phyloP scores from a whole-genome alignment of 495 filamentous ascomycete species.

The Penicillium simplicissimum region DNA sequence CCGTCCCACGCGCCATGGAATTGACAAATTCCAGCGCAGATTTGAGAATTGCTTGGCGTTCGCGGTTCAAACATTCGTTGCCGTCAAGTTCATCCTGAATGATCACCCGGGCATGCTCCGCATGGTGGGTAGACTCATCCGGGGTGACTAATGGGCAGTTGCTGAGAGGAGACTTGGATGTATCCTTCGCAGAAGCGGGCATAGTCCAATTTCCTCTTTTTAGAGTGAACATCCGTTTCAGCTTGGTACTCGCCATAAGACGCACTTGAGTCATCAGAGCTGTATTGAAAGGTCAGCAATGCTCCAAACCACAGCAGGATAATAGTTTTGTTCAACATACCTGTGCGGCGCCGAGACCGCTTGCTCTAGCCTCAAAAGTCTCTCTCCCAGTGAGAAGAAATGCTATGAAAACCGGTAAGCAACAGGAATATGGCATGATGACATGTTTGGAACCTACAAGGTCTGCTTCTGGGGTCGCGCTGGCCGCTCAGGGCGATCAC shows the following conservation, averaged over 20 bases:
- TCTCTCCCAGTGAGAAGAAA: constrained; percentile 18
- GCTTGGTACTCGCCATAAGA: background rate
- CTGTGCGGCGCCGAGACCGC: constrained; percentile 13
- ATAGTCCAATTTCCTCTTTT: constrained; percentile 14
- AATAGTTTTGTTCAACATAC: constrained; percentile 3
- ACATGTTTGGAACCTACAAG: constrained; percentile 8
- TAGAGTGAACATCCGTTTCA: constrained; percentile 2
- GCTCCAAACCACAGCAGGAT: background rate
- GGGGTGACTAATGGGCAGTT: constrained; percentile 9
- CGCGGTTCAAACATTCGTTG: constrained; percentile 20
- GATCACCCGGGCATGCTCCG: constrained; percentile 26
- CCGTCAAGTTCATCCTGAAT: constrained; percentile 30
- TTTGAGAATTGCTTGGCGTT: constrained; percentile 24
- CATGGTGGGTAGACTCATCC: constrained; percentile 28
- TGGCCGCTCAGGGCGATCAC: constrained; percentile 18
- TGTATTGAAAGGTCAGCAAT: background rate
- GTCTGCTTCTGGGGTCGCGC: constrained; percentile 14
- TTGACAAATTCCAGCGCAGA: constrained; percentile 30
- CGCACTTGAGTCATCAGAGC: background rate
- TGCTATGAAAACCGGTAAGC: background rate
- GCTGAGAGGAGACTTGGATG: constrained; percentile 12
- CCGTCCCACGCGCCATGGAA: constrained; percentile 16
- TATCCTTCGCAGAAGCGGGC: background rate
- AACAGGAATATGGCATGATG: background rate
- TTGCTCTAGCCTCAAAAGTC: constrained; percentile 17